A percentile compares a stretch with the other conserved stretches of the same genome.
Conservation (phyloP, 768 basidiomycete genomes). For the Xerocomellus dryophilus region DNA sequence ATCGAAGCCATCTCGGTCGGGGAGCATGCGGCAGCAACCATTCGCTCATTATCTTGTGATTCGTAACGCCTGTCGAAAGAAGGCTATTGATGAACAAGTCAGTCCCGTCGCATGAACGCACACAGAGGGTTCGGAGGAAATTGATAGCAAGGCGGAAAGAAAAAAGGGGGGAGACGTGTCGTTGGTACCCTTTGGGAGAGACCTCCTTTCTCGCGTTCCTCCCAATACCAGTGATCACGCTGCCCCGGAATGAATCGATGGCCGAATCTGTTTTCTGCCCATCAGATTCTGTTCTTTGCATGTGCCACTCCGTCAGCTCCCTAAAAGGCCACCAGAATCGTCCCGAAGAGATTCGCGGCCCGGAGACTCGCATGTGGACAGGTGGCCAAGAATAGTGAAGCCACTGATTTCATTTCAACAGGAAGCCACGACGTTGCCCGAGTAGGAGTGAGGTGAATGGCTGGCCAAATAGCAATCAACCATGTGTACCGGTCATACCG, state of each 20-base stretch:
- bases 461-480: neutral
- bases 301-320: neutral
- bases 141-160: neutral
- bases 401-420: conserved; percentile 1
- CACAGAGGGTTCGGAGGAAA: neutral
- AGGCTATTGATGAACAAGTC: neutral
- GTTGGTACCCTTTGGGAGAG: conserved; percentile 3
- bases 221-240: neutral
- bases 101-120: neutral
- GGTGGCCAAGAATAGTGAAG: conserved; percentile 6
- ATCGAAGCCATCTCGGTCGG: conserved; percentile 45
- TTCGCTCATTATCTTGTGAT: conserved; percentile 56
- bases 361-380: neutral
- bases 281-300: neutral
- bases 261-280: neutral
- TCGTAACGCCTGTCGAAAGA: neutral
- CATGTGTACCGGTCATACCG: conserved; percentile 5
- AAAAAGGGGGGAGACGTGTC: neutral
- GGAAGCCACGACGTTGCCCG: neutral
- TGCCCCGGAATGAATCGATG: neutral
- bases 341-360: conserved; percentile 8
- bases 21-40: conserved; percentile 41
- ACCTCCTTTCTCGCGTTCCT: conserved; percentile 6
- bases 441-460: neutral
- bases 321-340: neutral